Conservation (phyloP, 257 asterid genomes). For the Thymus quinquecostatus region DNA sequence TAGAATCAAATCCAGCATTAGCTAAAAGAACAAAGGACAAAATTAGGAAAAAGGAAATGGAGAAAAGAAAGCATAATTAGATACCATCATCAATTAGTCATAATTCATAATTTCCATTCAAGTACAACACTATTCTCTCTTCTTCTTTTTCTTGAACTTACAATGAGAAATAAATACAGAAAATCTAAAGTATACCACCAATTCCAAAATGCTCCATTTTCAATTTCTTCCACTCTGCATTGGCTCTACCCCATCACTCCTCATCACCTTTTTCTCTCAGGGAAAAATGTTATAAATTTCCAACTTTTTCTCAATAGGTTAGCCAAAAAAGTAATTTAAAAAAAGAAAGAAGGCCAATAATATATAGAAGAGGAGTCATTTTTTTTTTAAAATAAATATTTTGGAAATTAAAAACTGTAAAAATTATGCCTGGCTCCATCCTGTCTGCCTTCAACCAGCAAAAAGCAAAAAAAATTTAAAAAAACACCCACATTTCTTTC, state of each 20-base stretch:
- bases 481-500: not conserved
- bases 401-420: conserved; percentile 27
- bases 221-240: conserved; percentile 33
- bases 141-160: conserved; percentile 14
- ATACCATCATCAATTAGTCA: conserved; percentile 30
- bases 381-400: conserved; percentile 11
- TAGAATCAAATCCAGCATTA: not conserved
- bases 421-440: conserved; percentile 83
- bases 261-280: conserved; percentile 29
- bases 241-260: conserved; percentile 27
- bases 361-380: conserved; percentile 22
- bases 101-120: conserved; percentile 26
- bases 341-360: conserved; percentile 7
- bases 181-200: conserved; percentile 32
- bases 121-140: conserved; percentile 18
- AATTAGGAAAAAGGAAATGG: conserved; percentile 12
- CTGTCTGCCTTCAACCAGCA: conserved; percentile 80
- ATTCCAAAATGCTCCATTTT: conserved; percentile 28
- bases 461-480: conserved; percentile 30
- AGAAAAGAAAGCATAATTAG: conserved; percentile 12
- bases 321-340: conserved; percentile 2
- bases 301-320: conserved; percentile 33
- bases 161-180: conserved; percentile 28
- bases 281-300: conserved; percentile 17
- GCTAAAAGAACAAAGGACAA: not conserved